Conservation (phyloP, 2,329 filamentous ascomycete genomes). For the Verticillium tricorpus region DNA sequence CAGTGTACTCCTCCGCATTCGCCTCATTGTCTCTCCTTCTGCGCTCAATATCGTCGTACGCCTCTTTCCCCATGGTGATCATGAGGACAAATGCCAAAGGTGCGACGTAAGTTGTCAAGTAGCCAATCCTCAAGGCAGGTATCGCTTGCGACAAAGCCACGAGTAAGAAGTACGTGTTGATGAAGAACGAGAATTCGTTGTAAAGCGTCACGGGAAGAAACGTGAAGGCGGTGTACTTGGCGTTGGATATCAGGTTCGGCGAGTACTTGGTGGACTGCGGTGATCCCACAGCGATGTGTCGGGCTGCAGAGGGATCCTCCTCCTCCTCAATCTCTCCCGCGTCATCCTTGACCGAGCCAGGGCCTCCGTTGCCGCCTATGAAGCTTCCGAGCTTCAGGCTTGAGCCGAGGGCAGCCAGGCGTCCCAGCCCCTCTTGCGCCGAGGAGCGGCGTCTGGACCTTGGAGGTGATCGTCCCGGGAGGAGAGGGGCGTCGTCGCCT, state of each 20-base stretch:
- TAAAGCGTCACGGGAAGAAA: slow-evolving; percentile 93
- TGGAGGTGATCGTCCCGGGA: slow-evolving; percentile 38
- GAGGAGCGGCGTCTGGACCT: slow-evolving; percentile 27
- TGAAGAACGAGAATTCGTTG: slow-evolving; percentile 99
- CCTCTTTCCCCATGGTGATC: slow-evolving; percentile 94
- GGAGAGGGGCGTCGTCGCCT: slow-evolving; percentile 71
- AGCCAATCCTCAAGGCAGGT: slow-evolving; percentile 84
- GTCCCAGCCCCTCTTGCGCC: slow-evolving; percentile 36
- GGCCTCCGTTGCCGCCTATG: slow-evolving; percentile 39
- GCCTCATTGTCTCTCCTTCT: slow-evolving; percentile 86
- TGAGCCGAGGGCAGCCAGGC: slow-evolving; percentile 43
- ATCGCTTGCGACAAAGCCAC: slow-evolving; percentile 93
- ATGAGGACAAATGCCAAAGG: slow-evolving; percentile 86
- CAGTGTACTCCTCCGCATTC: slow-evolving; percentile 83
- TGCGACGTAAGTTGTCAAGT: slow-evolving; percentile 89
- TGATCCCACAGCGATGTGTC: slow-evolving; percentile 72
- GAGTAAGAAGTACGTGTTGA: slow-evolving; percentile 98
- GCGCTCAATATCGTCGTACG: slow-evolving; percentile 84
- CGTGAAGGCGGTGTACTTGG: slow-evolving; percentile 93
- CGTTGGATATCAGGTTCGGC: slow-evolving; percentile 88
- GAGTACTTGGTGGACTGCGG: slow-evolving; percentile 73
- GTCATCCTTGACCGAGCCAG: slow-evolving; percentile 26
- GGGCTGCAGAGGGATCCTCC: slow-evolving; percentile 64
- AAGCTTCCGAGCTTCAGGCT: slow-evolving; percentile 64
- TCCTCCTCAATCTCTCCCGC: slow-evolving; percentile 46